Percentiles rank a stretch among this genome's conserved stretches.
phyloP scores from a whole-genome alignment of 2,329 filamentous ascomycete genomes.

The Hysterium pulicare region DNA sequence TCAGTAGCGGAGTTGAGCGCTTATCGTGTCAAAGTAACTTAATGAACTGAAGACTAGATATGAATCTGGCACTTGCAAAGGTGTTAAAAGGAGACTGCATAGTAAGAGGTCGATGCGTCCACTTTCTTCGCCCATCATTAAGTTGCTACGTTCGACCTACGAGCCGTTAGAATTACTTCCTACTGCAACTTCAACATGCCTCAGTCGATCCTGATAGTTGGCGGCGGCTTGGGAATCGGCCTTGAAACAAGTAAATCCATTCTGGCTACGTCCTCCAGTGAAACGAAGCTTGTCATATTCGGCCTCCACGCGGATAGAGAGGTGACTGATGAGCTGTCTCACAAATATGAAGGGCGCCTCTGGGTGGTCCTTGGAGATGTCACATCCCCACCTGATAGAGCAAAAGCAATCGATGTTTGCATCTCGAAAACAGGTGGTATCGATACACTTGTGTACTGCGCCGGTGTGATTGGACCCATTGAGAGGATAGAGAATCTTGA shows the following conservation, averaged over 20 bases:
- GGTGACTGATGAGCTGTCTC: neutral
- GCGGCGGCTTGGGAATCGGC: slow-evolving; percentile 22
- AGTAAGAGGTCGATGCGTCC: too few species aligned
- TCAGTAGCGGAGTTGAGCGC: too few species aligned
- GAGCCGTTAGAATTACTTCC: too few species aligned
- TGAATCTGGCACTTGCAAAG: too few species aligned
- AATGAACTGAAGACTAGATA: too few species aligned
- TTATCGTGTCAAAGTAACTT: too few species aligned
- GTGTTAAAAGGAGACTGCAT: too few species aligned
- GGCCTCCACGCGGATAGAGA: slow-evolving; percentile 5
- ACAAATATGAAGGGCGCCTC: slow-evolving; percentile 3
- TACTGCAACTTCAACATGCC: too few species aligned
- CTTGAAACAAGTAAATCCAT: slow-evolving; percentile 16
- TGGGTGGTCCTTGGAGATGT: slow-evolving; percentile 11
- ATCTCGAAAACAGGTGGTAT: slow-evolving; percentile 14
- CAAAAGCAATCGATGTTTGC: slow-evolving; percentile 13
- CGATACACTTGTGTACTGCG: slow-evolving; percentile 23
- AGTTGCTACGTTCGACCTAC: too few species aligned
- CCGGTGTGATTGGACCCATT: slow-evolving; percentile 22
- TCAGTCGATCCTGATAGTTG: slow-evolving; percentile 23
- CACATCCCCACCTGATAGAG: slow-evolving; percentile 2
- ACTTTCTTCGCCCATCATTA: too few species aligned
- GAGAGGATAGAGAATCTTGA: slow-evolving; percentile 17
- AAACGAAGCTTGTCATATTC: slow-evolving; percentile 9
- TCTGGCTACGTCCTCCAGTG: slow-evolving; percentile 4